phyloP scores from a whole-genome alignment of 352 stramenopile genomes.

The Globisporangium lucens region DNA sequence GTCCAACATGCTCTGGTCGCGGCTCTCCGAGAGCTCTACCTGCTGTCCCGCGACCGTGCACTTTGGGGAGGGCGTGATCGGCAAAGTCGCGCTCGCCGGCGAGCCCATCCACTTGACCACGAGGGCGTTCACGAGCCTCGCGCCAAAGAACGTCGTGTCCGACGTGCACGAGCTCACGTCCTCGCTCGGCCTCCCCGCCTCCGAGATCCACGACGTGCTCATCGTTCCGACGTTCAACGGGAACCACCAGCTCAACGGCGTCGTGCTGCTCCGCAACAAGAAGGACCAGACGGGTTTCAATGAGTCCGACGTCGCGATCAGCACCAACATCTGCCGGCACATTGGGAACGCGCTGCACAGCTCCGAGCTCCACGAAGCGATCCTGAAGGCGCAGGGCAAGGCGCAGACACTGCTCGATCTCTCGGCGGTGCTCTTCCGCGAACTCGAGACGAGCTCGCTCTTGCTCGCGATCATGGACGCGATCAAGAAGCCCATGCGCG shows the following conservation, averaged over 20 bases:
- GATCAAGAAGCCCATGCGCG: slow-evolving; percentile 51
- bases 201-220: slow-evolving; percentile 40
- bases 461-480: slow-evolving; percentile 49
- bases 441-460: slow-evolving; percentile 58
- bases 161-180: slow-evolving; percentile 20
- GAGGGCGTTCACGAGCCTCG: slow-evolving; percentile 8
- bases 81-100: slow-evolving; percentile 24
- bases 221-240: slow-evolving; percentile 50
- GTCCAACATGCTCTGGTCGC: slow-evolving; percentile 45
- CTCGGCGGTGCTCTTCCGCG: slow-evolving; percentile 58
- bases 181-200: slow-evolving; percentile 5
- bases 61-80: slow-evolving; percentile 56
- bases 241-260: slow-evolving; percentile 47
- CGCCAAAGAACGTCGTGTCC: slow-evolving; percentile 6
- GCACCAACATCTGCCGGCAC: slow-evolving; percentile 47
- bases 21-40: slow-evolving; percentile 27
- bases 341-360: slow-evolving; percentile 54
- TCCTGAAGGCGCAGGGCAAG: slow-evolving; percentile 57
- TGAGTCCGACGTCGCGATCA: slow-evolving; percentile 55
- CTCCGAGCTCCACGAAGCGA: slow-evolving; percentile 54
- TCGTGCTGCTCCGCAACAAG: slow-evolving; percentile 54
- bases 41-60: slow-evolving; percentile 35
- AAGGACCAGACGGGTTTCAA: slow-evolving; percentile 32
- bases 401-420: slow-evolving; percentile 63
- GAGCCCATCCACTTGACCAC: slow-evolving; percentile 32